Percentiles rank a stretch among this genome's conserved stretches.
Evolutionary conservation across 768 basidiomycete species (phyloP).

Genomic region (Erythrobasidium yunnanense): DNA sequence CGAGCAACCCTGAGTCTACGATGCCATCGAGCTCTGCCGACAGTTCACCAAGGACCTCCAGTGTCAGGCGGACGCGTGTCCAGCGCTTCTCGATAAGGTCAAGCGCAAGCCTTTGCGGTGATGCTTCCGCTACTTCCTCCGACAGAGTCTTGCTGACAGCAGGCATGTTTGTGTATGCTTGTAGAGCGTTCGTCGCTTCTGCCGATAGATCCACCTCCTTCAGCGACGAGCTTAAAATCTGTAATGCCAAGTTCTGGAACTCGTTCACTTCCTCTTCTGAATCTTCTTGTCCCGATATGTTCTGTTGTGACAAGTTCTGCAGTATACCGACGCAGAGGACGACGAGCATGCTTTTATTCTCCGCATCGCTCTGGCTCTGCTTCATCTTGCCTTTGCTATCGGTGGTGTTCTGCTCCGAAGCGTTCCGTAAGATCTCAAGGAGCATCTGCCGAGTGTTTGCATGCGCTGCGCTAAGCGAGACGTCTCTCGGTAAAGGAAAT

Average conservation of each 20-base stretch:
- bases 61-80: slow-evolving; percentile 5
- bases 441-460: slow-evolving; percentile 12
- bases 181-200: not conserved
- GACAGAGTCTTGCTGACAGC: not conserved
- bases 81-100: slow-evolving; percentile 6
- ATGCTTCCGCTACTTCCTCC: not conserved
- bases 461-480: slow-evolving; percentile 12
- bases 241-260: not conserved
- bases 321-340: slow-evolving; percentile 9
- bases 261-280: not conserved
- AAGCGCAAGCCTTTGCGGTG: not conserved
- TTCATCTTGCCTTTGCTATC: not conserved
- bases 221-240: not conserved
- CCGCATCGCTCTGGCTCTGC: not conserved
- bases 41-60: slow-evolving; percentile 26
- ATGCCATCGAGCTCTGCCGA: slow-evolving; percentile 21
- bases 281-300: not conserved
- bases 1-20: slow-evolving; percentile 1
- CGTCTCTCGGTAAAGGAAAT: slow-evolving; percentile 15
- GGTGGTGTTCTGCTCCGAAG: not conserved
- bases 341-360: not conserved
- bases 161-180: not conserved
- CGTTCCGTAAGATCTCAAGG: slow-evolving; percentile 1
- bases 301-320: slow-evolving; percentile 7
- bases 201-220: not conserved